Percentiles rank a stretch among this genome's conserved stretches.
Evolutionary conservation across 768 basidiomycete genomes (phyloP).

Genomic region (Pisolithus albus): DNA sequence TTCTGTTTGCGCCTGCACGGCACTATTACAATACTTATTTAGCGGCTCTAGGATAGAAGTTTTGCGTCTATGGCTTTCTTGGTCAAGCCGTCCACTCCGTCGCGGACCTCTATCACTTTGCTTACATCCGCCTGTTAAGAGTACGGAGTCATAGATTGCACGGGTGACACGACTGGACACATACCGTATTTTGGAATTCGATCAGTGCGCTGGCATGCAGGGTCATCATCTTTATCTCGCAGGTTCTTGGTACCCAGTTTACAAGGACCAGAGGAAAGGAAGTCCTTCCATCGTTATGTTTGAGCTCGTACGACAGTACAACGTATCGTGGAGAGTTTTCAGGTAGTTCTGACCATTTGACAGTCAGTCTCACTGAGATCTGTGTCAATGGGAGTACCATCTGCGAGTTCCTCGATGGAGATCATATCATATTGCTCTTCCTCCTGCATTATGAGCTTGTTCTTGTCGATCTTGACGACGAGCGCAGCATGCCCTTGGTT

Average conservation of each 20-base stretch:
- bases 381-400: conserved; percentile 44
- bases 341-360: conserved; percentile 60
- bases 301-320: conserved; percentile 74
- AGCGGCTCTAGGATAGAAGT: conserved; percentile 24
- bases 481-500: conserved; percentile 68
- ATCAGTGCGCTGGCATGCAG: conserved; percentile 79
- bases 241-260: conserved; percentile 80
- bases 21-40: no score
- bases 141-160: conserved; percentile 1
- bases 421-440: conserved; percentile 74
- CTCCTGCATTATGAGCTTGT: conserved; percentile 72
- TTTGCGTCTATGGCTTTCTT: conserved; percentile 62
- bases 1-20: no score
- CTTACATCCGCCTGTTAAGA: conserved; percentile 58
- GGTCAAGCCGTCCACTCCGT: conserved; percentile 77
- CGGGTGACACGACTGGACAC: conserved; percentile 17
- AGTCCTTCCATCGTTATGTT: conserved; percentile 73
- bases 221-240: conserved; percentile 70
- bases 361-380: neutral
- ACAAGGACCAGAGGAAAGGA: conserved; percentile 81
- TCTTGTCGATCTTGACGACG: conserved; percentile 87
- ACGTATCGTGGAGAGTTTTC: conserved; percentile 85
- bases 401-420: conserved; percentile 76
- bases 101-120: conserved; percentile 76
- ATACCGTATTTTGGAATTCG: conserved; percentile 72